Conservation (phyloP, 805 yeast species). For the Suhomyces vadensis region DNA sequence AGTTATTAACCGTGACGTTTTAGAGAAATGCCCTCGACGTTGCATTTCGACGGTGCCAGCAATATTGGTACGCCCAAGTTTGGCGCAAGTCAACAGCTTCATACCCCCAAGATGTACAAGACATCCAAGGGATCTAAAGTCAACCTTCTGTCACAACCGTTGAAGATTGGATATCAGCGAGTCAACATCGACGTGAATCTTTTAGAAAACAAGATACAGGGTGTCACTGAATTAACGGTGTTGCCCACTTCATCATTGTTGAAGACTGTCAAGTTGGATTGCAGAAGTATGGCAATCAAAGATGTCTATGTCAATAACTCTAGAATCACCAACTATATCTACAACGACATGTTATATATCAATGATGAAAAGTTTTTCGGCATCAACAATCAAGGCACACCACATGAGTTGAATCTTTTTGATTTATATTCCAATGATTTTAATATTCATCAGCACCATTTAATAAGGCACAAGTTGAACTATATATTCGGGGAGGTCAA, state of each 20-base stretch:
- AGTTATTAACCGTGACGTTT: not conserved
- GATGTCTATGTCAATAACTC: constrained; percentile 62
- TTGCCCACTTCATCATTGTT: constrained; percentile 66
- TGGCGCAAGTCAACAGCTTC: constrained; percentile 10
- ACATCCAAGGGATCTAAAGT: constrained; percentile 18
- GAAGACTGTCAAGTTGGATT: constrained; percentile 68
- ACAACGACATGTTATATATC: constrained; percentile 53
- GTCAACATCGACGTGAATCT: constrained; percentile 80
- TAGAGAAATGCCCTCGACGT: constrained; percentile 11
- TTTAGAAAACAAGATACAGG: constrained; percentile 55
- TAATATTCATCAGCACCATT: constrained; percentile 57
- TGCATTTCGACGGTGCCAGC: constrained; percentile 10
- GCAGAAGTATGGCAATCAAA: constrained; percentile 69
- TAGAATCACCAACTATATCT: constrained; percentile 53
- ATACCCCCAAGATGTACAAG: constrained; percentile 23
- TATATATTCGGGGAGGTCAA: constrained; percentile 53
- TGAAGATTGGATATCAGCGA: constrained; percentile 81
- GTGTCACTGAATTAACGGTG: constrained; percentile 80
- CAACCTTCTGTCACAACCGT: constrained; percentile 43
- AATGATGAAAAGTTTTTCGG: constrained; percentile 34
- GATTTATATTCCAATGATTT: constrained; percentile 46
- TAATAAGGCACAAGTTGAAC: constrained; percentile 52
- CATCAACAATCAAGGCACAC: constrained; percentile 19
- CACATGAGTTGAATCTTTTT: constrained; percentile 31
- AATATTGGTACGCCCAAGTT: constrained; percentile 12